phyloP scores from a whole-genome alignment of 2,329 filamentous ascomycete genomes.

The Dactylonectria estremocensis region DNA sequence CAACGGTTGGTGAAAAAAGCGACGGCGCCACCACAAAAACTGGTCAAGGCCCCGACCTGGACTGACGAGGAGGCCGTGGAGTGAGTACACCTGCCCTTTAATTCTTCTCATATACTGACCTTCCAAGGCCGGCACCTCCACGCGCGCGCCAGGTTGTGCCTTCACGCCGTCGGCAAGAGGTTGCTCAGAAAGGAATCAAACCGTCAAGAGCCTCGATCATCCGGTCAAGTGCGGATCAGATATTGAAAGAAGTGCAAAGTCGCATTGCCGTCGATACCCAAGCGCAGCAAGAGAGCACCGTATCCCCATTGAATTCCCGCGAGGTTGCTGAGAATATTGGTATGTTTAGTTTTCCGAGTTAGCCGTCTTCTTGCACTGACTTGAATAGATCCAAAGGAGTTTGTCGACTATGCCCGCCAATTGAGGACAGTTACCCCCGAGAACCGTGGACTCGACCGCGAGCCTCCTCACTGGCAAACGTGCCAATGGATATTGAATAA shows the following conservation, averaged over 20 bases:
- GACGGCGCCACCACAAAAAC: slow-evolving; percentile 21
- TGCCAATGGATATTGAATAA: slow-evolving; percentile 39
- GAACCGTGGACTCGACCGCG: slow-evolving; percentile 39
- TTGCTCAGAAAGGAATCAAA: slow-evolving; percentile 13
- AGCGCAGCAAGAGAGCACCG: slow-evolving; percentile 18
- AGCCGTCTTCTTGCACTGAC: background rate
- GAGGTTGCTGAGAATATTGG: slow-evolving; percentile 32
- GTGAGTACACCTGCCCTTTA: background rate
- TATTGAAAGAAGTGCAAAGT: slow-evolving; percentile 32
- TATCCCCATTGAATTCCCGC: slow-evolving; percentile 15
- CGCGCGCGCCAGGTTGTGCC: slow-evolving; percentile 7
- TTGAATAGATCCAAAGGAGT: slow-evolving; percentile 28
- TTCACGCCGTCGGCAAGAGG: slow-evolving; percentile 28
- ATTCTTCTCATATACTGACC: background rate
- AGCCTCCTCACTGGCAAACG: slow-evolving; percentile 38
- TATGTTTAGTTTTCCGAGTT: background rate
- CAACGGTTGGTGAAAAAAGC: slow-evolving; percentile 37
- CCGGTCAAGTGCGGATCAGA: slow-evolving; percentile 33
- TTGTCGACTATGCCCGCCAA: slow-evolving; percentile 31
- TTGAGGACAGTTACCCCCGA: slow-evolving; percentile 35
- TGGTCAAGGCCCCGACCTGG: slow-evolving; percentile 34
- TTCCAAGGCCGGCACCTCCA: background rate
- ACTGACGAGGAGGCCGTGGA: slow-evolving; percentile 31
- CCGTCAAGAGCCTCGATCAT: slow-evolving; percentile 32
- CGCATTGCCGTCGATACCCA: slow-evolving; percentile 8